Evolutionary conservation across 2,329 filamentous ascomycete species (phyloP), one percentile per base, ranked within the genome.

Genomic region (Colletotrichum spinosum): DNA sequence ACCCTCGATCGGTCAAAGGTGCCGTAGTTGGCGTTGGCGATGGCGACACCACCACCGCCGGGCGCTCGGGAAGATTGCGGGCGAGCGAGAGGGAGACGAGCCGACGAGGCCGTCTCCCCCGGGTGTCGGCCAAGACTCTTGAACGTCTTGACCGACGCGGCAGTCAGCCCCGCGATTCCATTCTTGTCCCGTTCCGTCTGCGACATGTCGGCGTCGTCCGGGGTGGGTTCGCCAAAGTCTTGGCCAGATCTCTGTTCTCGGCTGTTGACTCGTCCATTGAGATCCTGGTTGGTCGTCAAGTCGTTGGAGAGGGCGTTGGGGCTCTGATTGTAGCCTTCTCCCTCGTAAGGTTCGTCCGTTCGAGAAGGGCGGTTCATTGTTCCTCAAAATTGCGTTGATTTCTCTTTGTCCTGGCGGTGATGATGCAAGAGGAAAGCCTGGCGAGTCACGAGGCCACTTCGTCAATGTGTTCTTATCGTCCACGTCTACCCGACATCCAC

Each of bases 271-370:
- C 81, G 72, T 54, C 77, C 76, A 67, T 80, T 79, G 52, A 85
- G 71, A 60, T 84, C 82, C 55, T 79, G 80, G 51, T 79, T 77
- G 17, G 83, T 85, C 6, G 81, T 84, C 37, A 80, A 72, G 68
- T 84, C 82, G 55, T 76, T 76, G n/a, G 80, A 79, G 33, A 84
- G 73, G 4, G 76, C 75, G 67, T 78, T 75, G 3, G 83, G 83
- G 65, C 75, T 84, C 71, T 85, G 83, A 68, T 85, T 85, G 70
- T 76, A 82, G 53, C 72, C 74, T 38, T 75, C 75, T 9, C 58
- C 68, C 33, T 67, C 56, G 39, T 63, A 64, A 15, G 68, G 68
- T 49, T 69, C 68, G n/a, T 69, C 60, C 15, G 67, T 69, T 50
- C 65, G 52, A n/a, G 67, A 67, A 4, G 67, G 66, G n/a, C 65